Evolutionary conservation across 2,329 filamentous ascomycete genomes (phyloP), one percentile per base, ranked within the genome.

Genomic region (Neonectria hederae): DNA sequence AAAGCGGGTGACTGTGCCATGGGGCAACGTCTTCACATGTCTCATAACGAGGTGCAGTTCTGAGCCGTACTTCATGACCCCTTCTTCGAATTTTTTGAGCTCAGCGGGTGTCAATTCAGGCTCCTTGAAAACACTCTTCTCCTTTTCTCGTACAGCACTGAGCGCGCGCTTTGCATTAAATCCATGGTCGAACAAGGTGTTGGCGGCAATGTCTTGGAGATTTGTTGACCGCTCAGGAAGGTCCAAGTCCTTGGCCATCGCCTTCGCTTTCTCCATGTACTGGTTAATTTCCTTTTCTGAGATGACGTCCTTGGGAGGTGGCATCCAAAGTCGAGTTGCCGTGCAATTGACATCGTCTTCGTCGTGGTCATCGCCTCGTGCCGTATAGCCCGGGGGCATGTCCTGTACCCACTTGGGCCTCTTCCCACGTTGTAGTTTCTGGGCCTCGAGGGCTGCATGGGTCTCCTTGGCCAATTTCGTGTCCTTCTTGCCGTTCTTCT

Each of bases 341-440:
- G 94, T 97, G 71, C 90, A 91, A 49, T 87, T 87, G 11, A 90
- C 86, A 74, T 97, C 92, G 66, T 91, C 87, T 69, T 91, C 83
- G 73, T 86, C 78, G 77, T 86, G 76, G 76, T 98, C 95, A 71
- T 94, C 92, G 26, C 96, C 96, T 63, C 96, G 91, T 55, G 86
- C 86, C 19, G 97, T 86, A 76, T 97, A 99, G 7, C 96, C 96
- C 4, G 87, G 81, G 0, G 96, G 96, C 76, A 96, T 93, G 72
- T 98, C 96, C 82, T 97, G 90, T 32, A 98, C 86, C 93, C 94
- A 97, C 78, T 94, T 96, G 0, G 95, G 95, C 21, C 94, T 90
- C 68, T 90, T 93, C 59, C 94, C 93, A 65, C 90, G 89, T 69
- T 90, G 89, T 43, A 89, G 84, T 71, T 92, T 94, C 69, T 97